These are phyloP conservation scores for Kodamaea restingae DNA, from an alignment of 805 yeast species.

Conservation along the genomic window DNA sequence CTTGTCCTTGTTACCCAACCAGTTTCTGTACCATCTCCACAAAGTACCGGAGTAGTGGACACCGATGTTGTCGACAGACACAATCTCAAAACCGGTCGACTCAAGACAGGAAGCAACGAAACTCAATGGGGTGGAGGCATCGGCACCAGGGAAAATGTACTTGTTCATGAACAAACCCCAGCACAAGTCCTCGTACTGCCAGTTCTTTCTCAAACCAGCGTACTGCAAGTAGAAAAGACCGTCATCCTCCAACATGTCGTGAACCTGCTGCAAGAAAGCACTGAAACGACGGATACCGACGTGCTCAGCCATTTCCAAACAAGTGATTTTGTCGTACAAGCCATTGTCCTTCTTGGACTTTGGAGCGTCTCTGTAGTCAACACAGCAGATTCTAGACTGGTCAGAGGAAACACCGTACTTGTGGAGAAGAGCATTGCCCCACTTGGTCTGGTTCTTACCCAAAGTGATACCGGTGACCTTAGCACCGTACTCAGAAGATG, in stretches of 20 bases:
- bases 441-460: conserved; percentile 86
- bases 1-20: conserved; percentile 79
- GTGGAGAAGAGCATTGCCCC: conserved; percentile 71
- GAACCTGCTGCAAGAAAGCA: conserved; percentile 72
- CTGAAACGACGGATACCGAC: conserved; percentile 86
- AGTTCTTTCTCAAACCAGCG: conserved; percentile 84
- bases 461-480: conserved; percentile 84
- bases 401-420: conserved; percentile 62
- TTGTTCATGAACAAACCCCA: conserved; percentile 97
- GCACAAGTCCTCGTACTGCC: conserved; percentile 92
- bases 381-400: conserved; percentile 77
- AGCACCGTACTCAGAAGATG: conserved; percentile 80
- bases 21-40: conserved; percentile 93
- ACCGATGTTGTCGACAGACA: conserved; percentile 81
- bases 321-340: conserved; percentile 78
- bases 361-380: conserved; percentile 90
- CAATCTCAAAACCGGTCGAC: conserved; percentile 82
- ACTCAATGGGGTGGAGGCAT: conserved; percentile 89
- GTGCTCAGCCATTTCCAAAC: conserved; percentile 94
- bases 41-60: conserved; percentile 88
- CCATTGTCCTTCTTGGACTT: conserved; percentile 45
- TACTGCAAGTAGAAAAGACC: conserved; percentile 84
- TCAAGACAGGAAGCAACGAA: conserved; percentile 76
- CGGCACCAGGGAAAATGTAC: conserved; percentile 96
- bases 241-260: conserved; percentile 86